Evolutionary conservation across 2,329 filamentous ascomycete genomes (phyloP).

Genomic region (Colletotrichum spaethianum): DNA sequence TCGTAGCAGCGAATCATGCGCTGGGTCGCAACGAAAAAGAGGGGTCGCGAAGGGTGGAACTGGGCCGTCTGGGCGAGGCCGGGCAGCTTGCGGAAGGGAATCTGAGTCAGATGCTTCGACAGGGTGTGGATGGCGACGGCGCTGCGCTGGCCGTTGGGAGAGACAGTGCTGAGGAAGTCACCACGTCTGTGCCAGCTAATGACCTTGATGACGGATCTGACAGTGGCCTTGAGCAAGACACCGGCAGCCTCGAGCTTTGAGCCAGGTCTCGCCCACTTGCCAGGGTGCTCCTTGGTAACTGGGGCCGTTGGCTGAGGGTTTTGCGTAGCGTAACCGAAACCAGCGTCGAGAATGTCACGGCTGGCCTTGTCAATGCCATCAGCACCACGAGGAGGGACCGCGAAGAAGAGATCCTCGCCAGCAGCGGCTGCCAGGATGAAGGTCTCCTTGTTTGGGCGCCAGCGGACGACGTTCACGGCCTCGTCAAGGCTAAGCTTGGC

Average conservation of each 20-base stretch:
- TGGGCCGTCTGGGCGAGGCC: slow-evolving; percentile 88
- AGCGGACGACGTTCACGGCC: slow-evolving; percentile 87
- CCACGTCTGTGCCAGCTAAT: slow-evolving; percentile 95
- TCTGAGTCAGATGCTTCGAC: slow-evolving; percentile 93
- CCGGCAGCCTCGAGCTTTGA: slow-evolving; percentile 81
- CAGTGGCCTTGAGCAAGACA: slow-evolving; percentile 84
- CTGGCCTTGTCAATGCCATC: slow-evolving; percentile 82
- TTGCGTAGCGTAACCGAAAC: slow-evolving; percentile 92
- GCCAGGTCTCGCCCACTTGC: slow-evolving; percentile 87
- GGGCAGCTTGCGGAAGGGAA: slow-evolving; percentile 86
- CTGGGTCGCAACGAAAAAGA: slow-evolving; percentile 97
- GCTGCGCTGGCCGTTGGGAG: slow-evolving; percentile 81
- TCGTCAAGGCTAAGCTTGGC: slow-evolving; percentile 83
- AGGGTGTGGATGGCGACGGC: slow-evolving; percentile 96
- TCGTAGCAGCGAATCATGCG: slow-evolving; percentile 95
- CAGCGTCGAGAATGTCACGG: slow-evolving; percentile 83
- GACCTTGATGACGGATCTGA: slow-evolving; percentile 86
- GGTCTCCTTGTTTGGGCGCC: slow-evolving; percentile 87
- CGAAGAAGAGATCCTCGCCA: slow-evolving; percentile 88
- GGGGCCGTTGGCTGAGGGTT: slow-evolving; percentile 69
- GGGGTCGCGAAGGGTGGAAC: slow-evolving; percentile 93
- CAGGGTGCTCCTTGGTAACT: slow-evolving; percentile 80
- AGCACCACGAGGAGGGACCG: slow-evolving; percentile 81
- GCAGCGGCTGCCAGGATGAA: slow-evolving; percentile 87
- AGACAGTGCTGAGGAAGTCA: slow-evolving; percentile 94